These are phyloP conservation scores for Lodderomyces beijingensis DNA, from an alignment of 1,139 yeast species.

Conservation along the genomic window DNA sequence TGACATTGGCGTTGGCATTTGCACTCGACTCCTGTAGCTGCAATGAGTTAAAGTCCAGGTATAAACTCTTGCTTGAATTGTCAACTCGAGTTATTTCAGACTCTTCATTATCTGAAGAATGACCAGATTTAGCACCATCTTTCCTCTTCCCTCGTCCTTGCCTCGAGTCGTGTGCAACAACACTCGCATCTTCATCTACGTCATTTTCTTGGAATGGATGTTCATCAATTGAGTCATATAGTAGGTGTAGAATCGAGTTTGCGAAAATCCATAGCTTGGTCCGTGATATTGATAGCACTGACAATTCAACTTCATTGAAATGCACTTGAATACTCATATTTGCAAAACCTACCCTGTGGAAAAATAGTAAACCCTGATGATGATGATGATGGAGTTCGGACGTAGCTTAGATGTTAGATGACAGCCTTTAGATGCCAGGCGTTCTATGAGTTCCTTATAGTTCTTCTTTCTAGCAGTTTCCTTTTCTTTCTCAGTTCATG, in stretches of 20 bases:
- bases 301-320: constrained; percentile 39
- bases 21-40: neutral
- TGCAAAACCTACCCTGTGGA: neutral
- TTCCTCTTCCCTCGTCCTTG: constrained; percentile 14
- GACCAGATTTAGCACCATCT: no score
- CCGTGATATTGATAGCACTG: constrained; percentile 47
- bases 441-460: no score
- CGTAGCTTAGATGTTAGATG: no score
- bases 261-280: constrained; percentile 48
- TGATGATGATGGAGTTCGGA: no score
- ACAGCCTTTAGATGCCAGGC: no score
- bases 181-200: constrained; percentile 12
- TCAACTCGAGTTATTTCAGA: no score
- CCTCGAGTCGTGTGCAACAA: constrained; percentile 7
- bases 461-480: no score
- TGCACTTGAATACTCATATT: constrained; percentile 38
- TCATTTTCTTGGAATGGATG: constrained; percentile 12
- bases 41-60: constrained; percentile 14
- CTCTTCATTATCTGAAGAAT: no score
- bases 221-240: constrained; percentile 22
- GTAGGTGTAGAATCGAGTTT: constrained; percentile 40
- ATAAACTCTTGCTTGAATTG: constrained; percentile 16
- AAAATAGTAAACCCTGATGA: no score
- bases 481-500: no score
- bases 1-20: neutral